Conservation (phyloP, 179 eudicot genomes). For the Camellia oleifera region DNA sequence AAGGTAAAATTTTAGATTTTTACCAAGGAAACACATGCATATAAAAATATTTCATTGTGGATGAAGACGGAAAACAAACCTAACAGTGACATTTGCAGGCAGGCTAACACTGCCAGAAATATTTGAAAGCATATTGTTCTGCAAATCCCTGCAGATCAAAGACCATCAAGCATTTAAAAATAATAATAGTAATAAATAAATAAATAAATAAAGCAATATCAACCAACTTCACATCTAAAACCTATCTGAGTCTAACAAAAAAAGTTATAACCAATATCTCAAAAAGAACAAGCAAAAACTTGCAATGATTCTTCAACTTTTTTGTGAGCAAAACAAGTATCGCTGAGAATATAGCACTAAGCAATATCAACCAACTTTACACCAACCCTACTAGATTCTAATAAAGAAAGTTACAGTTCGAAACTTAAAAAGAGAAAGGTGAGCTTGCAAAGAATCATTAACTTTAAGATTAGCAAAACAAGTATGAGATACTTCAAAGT, state of each 20-base stretch:
- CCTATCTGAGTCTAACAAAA: neutral
- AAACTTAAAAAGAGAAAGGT: neutral
- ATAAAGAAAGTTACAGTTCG: neutral
- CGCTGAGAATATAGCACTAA: neutral
- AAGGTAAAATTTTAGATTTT: neutral
- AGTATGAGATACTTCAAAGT: slow-evolving; percentile 2
- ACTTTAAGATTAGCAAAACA: neutral
- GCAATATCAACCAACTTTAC: slow-evolving; percentile 1
- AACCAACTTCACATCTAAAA: neutral
- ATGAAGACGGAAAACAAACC: slow-evolving; percentile 36
- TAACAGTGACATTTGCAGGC: slow-evolving; percentile 57
- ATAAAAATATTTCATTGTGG: neutral
- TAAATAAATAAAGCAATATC: neutral
- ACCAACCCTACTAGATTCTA: neutral
- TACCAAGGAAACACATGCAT: neutral
- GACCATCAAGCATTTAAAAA: neutral
- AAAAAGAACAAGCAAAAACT: neutral
- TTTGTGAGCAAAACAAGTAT: neutral
- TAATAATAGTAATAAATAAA: too few relatives aligned
- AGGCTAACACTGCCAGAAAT: slow-evolving; percentile 41
- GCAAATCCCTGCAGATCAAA: slow-evolving; percentile 50
- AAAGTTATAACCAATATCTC: neutral
- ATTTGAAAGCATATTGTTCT: slow-evolving; percentile 50
- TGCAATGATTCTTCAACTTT: neutral
- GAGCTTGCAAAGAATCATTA: neutral